Percentiles rank a stretch among this genome's conserved stretches.
Evolutionary conservation across 768 basidiomycete genomes (phyloP).

Genomic region (Mycena crocata): DNA sequence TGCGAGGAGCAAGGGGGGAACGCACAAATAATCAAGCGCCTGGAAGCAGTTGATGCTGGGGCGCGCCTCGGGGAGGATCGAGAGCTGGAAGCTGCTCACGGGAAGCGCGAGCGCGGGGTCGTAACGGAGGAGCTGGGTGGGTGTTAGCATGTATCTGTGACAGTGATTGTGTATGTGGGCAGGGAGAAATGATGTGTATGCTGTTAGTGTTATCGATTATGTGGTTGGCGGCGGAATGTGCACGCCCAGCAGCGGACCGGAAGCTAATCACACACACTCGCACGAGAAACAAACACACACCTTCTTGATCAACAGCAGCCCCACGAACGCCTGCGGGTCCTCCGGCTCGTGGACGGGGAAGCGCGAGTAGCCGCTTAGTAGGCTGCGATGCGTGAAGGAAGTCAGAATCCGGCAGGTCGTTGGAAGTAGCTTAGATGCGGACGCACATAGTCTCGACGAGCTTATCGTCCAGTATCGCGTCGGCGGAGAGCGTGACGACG

Average conservation of each 20-base stretch:
- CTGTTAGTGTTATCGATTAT: too few relatives aligned
- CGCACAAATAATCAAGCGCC: conserved; percentile 91
- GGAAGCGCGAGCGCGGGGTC: conserved; percentile 85
- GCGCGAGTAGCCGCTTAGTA: conserved; percentile 67
- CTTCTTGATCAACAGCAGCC: conserved; percentile 73
- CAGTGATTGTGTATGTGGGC: background rate
- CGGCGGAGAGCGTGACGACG: conserved; percentile 81
- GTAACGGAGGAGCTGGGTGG: conserved; percentile 80
- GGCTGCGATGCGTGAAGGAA: conserved; percentile 59
- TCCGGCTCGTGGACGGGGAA: conserved; percentile 73
- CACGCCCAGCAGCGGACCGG: conserved; percentile 29
- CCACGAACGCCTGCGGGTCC: conserved; percentile 65
- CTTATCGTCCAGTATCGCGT: conserved; percentile 82
- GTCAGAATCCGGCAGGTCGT: too few relatives aligned
- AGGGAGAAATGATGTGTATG: too few relatives aligned
- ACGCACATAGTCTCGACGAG: conserved; percentile 82
- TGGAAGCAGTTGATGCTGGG: conserved; percentile 95
- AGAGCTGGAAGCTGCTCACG: conserved; percentile 79
- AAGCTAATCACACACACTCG: conserved; percentile 53
- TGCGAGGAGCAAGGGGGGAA: too few relatives aligned
- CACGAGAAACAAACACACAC: conserved; percentile 41
- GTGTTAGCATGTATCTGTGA: conserved; percentile 48
- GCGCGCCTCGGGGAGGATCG: conserved; percentile 88
- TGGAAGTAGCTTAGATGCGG: conserved; percentile 57
- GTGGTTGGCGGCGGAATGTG: background rate